phyloP scores from a whole-genome alignment of 805 yeast species.

The Candida parachauliodes region DNA sequence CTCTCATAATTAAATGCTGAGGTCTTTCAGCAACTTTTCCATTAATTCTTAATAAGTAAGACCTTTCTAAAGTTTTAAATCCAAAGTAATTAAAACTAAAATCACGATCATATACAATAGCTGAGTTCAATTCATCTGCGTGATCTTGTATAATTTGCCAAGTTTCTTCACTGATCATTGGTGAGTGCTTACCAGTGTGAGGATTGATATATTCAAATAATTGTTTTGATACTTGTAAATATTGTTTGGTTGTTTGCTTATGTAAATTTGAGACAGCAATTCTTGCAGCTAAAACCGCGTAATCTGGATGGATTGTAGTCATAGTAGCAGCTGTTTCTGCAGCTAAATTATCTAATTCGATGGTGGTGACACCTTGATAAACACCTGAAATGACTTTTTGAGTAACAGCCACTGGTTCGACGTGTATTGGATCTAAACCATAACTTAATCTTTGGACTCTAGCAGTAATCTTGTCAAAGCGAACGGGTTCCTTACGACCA shows the following conservation, averaged over 20 bases:
- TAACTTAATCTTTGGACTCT: conserved; percentile 86
- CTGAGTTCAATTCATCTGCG: conserved; percentile 42
- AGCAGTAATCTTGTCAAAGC: conserved; percentile 95
- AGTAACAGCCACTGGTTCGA: conserved; percentile 93
- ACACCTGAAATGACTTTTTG: conserved; percentile 95
- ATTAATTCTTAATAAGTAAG: conserved; percentile 50
- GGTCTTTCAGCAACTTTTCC: conserved; percentile 62
- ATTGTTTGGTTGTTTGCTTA: conserved; percentile 87
- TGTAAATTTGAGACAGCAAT: conserved; percentile 92
- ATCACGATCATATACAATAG: conserved; percentile 47
- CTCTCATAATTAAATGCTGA: conserved; percentile 60
- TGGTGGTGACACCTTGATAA: conserved; percentile 94
- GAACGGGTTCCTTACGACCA: conserved; percentile 91
- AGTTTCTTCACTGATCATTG: conserved; percentile 42
- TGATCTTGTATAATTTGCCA: conserved; percentile 34
- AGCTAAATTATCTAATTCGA: conserved; percentile 65
- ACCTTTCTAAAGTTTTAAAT: conserved; percentile 58
- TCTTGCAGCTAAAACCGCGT: conserved; percentile 92
- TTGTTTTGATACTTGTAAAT: conserved; percentile 70
- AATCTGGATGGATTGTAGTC: conserved; percentile 98
- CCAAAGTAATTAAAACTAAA: conserved; percentile 58
- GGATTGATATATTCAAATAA: conserved; percentile 80
- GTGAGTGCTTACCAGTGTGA: conserved; percentile 57
- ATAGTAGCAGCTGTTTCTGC: conserved; percentile 97
- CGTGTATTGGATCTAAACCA: conserved; percentile 86